Conservation (phyloP, 2,329 filamentous ascomycete species). For the Alternaria sp. region DNA sequence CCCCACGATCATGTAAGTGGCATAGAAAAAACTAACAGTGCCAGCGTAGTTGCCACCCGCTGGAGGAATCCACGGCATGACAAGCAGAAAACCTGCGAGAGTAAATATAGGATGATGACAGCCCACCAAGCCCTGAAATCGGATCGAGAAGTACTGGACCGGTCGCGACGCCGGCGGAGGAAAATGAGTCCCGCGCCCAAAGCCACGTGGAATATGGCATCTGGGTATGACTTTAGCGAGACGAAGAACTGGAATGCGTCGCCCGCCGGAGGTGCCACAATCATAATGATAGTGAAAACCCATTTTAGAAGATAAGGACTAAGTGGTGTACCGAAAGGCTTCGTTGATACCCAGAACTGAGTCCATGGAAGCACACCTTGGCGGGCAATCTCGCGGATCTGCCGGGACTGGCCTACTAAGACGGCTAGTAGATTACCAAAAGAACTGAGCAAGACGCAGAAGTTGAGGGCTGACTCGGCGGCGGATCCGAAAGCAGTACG, state of each 20-base stretch:
- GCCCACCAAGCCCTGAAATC: conserved; percentile 37
- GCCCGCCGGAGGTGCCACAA: conserved; percentile 62
- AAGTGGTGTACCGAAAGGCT: conserved; percentile 69
- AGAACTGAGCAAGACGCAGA: conserved; percentile 45
- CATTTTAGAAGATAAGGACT: conserved; percentile 61
- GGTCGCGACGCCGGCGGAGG: conserved; percentile 37
- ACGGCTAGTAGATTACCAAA: conserved; percentile 44
- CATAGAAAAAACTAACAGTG: conserved; percentile 75
- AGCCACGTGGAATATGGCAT: conserved; percentile 37
- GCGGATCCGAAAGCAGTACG: conserved; percentile 64
- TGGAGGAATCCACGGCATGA: conserved; percentile 77
- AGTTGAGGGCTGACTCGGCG: conserved; percentile 64
- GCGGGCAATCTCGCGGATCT: conserved; percentile 42
- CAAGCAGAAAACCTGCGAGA: conserved; percentile 57
- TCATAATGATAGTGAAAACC: conserved; percentile 40
- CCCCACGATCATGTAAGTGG: conserved; percentile 71
- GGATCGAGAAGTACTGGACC: conserved; percentile 35
- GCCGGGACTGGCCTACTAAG: conserved; percentile 42
- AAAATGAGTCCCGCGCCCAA: conserved; percentile 40
- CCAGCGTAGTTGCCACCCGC: conserved; percentile 57
- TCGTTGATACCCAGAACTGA: conserved; percentile 68
- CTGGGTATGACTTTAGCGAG: conserved; percentile 40
- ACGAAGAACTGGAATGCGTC: conserved; percentile 72
- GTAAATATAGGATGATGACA: conserved; percentile 36
- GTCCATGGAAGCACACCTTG: conserved; percentile 44